Percentiles rank a stretch among this genome's conserved stretches.
These are phyloP conservation scores for Alternaria sp. DNA, from an alignment of 2,329 filamentous ascomycete genomes.

Conservation along the genomic window DNA sequence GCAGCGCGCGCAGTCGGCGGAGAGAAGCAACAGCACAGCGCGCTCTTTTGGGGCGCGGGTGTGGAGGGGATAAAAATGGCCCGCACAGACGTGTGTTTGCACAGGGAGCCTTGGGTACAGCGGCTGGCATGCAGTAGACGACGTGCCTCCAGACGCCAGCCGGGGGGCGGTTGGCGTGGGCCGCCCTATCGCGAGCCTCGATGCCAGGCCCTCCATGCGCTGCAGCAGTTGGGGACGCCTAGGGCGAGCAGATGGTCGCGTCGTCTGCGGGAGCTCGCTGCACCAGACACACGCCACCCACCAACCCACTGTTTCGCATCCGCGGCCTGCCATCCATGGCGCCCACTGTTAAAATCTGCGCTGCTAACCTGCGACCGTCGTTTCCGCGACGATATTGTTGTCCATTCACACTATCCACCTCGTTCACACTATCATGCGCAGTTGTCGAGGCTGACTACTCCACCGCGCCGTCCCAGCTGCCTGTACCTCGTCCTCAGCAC, in stretches of 20 bases:
- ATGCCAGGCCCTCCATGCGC: background rate
- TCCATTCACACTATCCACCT: background rate
- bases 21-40: constrained; percentile 12
- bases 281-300: constrained; percentile 23
- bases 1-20: constrained; percentile 7
- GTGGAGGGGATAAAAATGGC: constrained; percentile 32
- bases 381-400: background rate
- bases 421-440: background rate
- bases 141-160: constrained; percentile 16
- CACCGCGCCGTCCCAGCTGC: constrained; percentile 16
- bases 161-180: constrained; percentile 17
- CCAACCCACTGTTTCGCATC: constrained; percentile 32
- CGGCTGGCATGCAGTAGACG: constrained; percentile 17
- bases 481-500: background rate
- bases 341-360: background rate
- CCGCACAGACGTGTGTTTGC: constrained; percentile 21
- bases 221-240: constrained; percentile 6
- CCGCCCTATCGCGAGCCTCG: constrained; percentile 9
- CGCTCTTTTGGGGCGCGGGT: constrained; percentile 16
- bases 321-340: constrained; percentile 11
- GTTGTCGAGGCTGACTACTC: background rate
- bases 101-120: constrained; percentile 11
- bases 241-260: constrained; percentile 27
- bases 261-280: constrained; percentile 7
- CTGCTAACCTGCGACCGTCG: background rate